phyloP scores from a whole-genome alignment of 768 basidiomycete genomes.

The Tylopilus rubrobrunneus region DNA sequence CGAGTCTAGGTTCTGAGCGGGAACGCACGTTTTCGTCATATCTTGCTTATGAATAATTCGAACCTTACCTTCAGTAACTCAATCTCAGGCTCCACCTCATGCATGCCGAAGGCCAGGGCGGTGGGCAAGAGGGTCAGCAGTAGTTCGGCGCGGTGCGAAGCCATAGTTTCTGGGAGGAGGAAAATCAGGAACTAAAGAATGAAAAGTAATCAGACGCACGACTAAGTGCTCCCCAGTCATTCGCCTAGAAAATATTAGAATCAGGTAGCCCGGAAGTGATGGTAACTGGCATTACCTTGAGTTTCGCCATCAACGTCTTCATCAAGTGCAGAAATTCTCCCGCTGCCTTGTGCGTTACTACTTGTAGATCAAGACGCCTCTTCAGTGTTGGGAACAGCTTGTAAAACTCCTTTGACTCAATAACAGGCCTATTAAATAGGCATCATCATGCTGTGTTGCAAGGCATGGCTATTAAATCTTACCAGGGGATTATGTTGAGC shows the following conservation, averaged over 20 bases:
- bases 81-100: constrained; percentile 40
- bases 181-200: background rate
- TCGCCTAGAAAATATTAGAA: constrained; percentile 36
- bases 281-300: constrained; percentile 41
- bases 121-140: constrained; percentile 39
- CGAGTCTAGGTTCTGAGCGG: constrained; percentile 50
- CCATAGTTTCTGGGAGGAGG: constrained; percentile 38
- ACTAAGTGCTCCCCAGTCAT: constrained; percentile 60
- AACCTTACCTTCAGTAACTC: constrained; percentile 49
- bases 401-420: constrained; percentile 58
- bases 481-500: constrained; percentile 57
- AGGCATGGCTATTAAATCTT: background rate
- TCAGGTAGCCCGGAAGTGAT: background rate
- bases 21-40: background rate
- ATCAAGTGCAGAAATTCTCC: constrained; percentile 52
- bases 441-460: background rate
- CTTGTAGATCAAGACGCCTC: constrained; percentile 44
- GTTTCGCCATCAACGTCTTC: constrained; percentile 63
- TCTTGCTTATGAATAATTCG: background rate
- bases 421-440: constrained; percentile 40
- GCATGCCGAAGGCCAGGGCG: constrained; percentile 47
- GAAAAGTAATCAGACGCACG: constrained; percentile 30
- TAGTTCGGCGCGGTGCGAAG: constrained; percentile 41
- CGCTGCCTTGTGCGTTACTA: constrained; percentile 44
- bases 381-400: constrained; percentile 45